Evolutionary conservation across 2,329 filamentous ascomycete species (phyloP).

Genomic region (Calonectria ilicicola): DNA sequence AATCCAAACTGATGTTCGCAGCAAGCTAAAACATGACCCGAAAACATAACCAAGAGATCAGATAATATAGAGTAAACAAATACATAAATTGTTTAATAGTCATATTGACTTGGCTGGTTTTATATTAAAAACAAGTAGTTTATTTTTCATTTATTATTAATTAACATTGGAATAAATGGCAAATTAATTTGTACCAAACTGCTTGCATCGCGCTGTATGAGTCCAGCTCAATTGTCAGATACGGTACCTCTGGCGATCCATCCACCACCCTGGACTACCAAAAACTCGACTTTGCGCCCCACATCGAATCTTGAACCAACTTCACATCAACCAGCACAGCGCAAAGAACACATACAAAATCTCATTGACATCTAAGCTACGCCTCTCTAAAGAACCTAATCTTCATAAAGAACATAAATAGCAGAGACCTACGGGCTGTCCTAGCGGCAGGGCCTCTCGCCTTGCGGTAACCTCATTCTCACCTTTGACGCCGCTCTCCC

Average conservation of each 20-base stretch:
- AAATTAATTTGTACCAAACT: no score
- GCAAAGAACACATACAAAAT: constrained; percentile 5
- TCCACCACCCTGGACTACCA: constrained; percentile 29
- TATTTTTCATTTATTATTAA: no score
- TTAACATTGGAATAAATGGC: no score
- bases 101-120: no score
- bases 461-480: constrained; percentile 5
- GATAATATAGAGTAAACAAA: no score
- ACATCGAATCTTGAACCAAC: constrained; percentile 44
- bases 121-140: no score
- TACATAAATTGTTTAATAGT: no score
- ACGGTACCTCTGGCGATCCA: background rate
- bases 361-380: background rate
- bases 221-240: background rate
- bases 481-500: background rate
- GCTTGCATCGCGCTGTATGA: background rate
- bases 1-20: no score
- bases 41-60: no score
- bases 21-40: no score
- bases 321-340: constrained; percentile 27
- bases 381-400: background rate
- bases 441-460: constrained; percentile 4
- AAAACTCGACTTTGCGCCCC: constrained; percentile 45
- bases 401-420: background rate
- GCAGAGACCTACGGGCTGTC: background rate